phyloP scores from a whole-genome alignment of 495 filamentous ascomycete species.

The Penicillium herquei region DNA sequence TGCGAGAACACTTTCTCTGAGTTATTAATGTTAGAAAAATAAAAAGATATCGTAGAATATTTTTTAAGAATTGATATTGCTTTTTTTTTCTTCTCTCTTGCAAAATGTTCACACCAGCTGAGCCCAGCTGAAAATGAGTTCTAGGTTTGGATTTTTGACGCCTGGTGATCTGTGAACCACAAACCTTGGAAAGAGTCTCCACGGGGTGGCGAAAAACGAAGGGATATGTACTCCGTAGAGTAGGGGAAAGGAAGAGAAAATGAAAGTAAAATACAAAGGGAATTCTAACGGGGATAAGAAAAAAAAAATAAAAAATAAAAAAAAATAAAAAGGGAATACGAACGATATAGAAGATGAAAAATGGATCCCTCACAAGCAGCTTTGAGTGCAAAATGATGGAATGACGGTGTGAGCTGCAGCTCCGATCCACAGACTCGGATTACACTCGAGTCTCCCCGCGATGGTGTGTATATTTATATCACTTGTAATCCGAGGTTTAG shows the following conservation, averaged over 20 bases:
- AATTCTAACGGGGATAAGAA: constrained; percentile 9
- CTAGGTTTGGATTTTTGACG: neutral
- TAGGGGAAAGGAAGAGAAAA: neutral
- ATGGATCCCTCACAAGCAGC: neutral
- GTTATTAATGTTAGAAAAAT: constrained; percentile 3
- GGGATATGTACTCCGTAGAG: neutral
- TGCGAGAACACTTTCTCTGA: too few species aligned
- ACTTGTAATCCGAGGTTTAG: neutral
- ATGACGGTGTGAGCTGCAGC: constrained; percentile 13
- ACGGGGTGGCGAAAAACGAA: neutral
- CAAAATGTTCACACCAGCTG: too few species aligned
- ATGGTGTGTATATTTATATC: neutral
- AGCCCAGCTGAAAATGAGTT: too few species aligned
- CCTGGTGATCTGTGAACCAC: neutral
- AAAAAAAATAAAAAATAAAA: constrained; percentile 2
- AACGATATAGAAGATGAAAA: neutral
- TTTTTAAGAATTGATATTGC: constrained; percentile 11
- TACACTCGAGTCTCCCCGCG: constrained; percentile 5
- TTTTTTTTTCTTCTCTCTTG: neutral
- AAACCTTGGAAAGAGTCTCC: neutral
- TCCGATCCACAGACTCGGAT: neutral
- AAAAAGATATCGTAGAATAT: neutral
- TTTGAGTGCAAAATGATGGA: neutral
- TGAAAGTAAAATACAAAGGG: neutral
- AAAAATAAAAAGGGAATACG: neutral